Evolutionary conservation across 2,329 filamentous ascomycete species (phyloP), one percentile per base, ranked within the genome.

Genomic region (Claviceps africana): DNA sequence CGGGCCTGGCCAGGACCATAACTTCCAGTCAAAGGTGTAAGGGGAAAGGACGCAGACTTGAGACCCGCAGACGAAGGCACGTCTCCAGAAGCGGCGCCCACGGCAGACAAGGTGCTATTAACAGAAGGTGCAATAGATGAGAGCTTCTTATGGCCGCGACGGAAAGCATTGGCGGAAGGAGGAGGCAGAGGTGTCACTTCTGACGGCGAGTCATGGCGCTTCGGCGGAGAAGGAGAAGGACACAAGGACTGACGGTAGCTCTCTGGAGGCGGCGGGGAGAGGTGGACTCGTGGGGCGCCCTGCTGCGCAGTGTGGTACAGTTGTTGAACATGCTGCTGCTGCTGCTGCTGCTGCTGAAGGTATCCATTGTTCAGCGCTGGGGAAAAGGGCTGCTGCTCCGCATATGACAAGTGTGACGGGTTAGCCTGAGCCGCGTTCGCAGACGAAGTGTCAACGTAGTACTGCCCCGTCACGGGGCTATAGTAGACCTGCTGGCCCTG

Each of bases 1-100:
- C 93, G 88, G 54, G 77, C 87, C 67, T 96, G 90, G 51, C 93
- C 93, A 53, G 93, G 93, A 47, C 89, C 93, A 63, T 97, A 97
- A 7, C 83, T 85, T 56, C 89, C 89, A 39, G 83, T 89, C 67
- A 84, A 71, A 1, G 88, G 89, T 7, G 88, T 91, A 39, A 82
- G 74, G 6, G 91, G 88, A 66, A 95, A 86, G 39, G 81, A 80
- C 43, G 86, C 80, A 39, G 87, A 86, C 73, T 89, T 93, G 53
- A 88, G 87, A 1, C 77, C 86, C 40, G 81, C 73, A 28, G 79
- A 79, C 66, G 77, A 82, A 48, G 75, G 74, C 22, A 59, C 62
- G 28, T 68, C 65, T 2, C 67, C 66, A 10, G 76, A 71, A 15
- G 69, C 71, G 11, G 69, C 64, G 39, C 68, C 63, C 45, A 70